phyloP scores from a whole-genome alignment of 2,329 filamentous ascomycete species.

The Claviceps humidiphila region DNA sequence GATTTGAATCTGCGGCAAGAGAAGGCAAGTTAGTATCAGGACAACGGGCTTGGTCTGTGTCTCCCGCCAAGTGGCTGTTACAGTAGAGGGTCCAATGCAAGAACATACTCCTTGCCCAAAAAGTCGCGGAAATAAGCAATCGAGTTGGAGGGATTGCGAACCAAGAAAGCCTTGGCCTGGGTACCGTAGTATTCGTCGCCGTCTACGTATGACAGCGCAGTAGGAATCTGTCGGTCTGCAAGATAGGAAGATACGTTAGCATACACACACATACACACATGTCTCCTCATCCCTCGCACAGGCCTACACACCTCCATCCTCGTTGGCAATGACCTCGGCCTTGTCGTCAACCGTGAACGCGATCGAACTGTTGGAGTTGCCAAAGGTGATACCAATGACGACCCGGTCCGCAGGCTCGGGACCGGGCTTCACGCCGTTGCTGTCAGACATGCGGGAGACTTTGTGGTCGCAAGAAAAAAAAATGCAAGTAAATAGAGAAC shows the following conservation, averaged over 20 bases:
- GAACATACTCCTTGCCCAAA: slow-evolving; percentile 73
- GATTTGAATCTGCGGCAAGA: slow-evolving; percentile 57
- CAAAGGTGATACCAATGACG: slow-evolving; percentile 93
- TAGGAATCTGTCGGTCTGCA: slow-evolving; percentile 89
- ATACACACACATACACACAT: neutral
- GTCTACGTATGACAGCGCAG: slow-evolving; percentile 83
- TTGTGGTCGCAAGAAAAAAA: neutral
- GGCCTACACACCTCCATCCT: slow-evolving; percentile 70
- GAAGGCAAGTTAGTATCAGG: neutral
- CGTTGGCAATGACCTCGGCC: slow-evolving; percentile 95
- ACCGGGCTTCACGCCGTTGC: slow-evolving; percentile 27
- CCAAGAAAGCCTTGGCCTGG: slow-evolving; percentile 86
- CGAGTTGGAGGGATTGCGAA: slow-evolving; percentile 87
- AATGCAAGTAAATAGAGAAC: neutral
- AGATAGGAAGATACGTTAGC: neutral
- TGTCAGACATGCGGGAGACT: slow-evolving; percentile 30
- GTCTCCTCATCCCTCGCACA: neutral
- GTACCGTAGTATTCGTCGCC: slow-evolving; percentile 95
- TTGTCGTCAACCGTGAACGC: slow-evolving; percentile 88
- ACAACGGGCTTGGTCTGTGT: neutral
- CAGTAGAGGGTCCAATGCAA: neutral
- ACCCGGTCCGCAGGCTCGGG: slow-evolving; percentile 44
- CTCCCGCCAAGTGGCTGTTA: neutral
- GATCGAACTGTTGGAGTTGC: slow-evolving; percentile 97
- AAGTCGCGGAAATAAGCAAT: slow-evolving; percentile 94